A percentile compares a stretch with the other conserved stretches of the same genome.
Evolutionary conservation across 2,329 filamentous ascomycete genomes (phyloP).

Genomic region (Paecilomyces dactylethromorphus): DNA sequence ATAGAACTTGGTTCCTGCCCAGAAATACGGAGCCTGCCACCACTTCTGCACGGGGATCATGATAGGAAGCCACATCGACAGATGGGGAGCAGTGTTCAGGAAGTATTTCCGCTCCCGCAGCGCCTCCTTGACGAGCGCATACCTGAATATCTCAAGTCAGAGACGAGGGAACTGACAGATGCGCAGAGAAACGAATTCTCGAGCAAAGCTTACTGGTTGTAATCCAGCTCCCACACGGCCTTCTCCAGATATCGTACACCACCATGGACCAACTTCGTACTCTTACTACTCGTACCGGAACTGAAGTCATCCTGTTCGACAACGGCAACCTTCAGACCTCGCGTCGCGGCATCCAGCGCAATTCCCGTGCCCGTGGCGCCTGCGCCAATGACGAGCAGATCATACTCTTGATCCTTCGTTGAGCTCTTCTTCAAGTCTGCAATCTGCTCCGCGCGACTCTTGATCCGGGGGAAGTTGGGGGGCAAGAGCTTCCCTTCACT

Average conservation of each 20-base stretch:
- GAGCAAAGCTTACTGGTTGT: constrained; percentile 56
- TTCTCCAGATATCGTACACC: constrained; percentile 82
- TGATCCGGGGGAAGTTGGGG: constrained; percentile 47
- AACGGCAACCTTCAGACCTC: constrained; percentile 71
- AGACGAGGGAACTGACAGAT: not conserved
- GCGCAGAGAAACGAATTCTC: not conserved
- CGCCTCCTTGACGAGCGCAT: constrained; percentile 72
- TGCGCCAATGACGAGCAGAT: constrained; percentile 71
- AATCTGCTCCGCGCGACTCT: constrained; percentile 46
- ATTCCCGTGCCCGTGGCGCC: constrained; percentile 76
- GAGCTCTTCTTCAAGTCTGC: constrained; percentile 43
- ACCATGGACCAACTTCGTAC: constrained; percentile 79
- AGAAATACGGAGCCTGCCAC: constrained; percentile 76
- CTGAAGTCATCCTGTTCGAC: constrained; percentile 81
- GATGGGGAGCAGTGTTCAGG: constrained; percentile 73
- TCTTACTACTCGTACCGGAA: constrained; percentile 76
- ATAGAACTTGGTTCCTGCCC: constrained; percentile 69
- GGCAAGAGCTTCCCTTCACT: constrained; percentile 52
- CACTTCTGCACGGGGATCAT: constrained; percentile 76
- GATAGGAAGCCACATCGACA: constrained; percentile 74
- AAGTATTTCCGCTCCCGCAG: constrained; percentile 79
- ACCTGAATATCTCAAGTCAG: constrained; percentile 18
- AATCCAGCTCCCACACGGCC: constrained; percentile 78
- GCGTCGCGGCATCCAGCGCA: constrained; percentile 71
- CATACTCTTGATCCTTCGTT: constrained; percentile 44